These are phyloP conservation scores for Pterocarpus macrocarpus DNA, from an alignment of 306 rosid genomes.

Conservation along the genomic window DNA sequence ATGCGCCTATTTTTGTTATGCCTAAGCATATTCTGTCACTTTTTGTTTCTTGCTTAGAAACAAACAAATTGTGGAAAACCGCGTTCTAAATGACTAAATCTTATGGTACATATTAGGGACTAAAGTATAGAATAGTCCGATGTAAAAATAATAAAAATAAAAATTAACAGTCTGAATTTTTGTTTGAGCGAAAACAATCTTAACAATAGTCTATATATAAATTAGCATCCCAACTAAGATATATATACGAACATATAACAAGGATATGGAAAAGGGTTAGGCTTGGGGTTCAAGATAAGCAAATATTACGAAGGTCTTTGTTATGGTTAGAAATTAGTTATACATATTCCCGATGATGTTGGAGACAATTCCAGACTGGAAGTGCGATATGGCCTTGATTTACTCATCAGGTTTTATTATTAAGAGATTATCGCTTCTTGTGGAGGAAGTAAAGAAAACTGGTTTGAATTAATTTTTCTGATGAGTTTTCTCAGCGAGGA, in stretches of 20 bases:
- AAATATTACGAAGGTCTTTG: not conserved
- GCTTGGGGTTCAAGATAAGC: not conserved
- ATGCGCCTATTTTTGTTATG: constrained; percentile 7
- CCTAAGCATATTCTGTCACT: constrained; percentile 1
- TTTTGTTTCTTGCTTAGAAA: not conserved
- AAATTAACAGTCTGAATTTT: not conserved
- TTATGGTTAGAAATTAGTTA: not conserved
- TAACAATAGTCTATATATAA: not conserved
- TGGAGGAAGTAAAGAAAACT: constrained; percentile 19
- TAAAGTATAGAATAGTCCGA: not conserved
- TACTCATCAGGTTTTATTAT: not conserved
- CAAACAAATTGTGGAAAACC: not conserved
- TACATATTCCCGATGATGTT: not conserved
- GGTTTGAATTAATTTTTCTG: constrained; percentile 24
- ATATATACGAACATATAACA: not conserved
- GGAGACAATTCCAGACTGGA: constrained; percentile 21
- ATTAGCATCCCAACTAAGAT: not conserved
- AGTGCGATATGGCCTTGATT: not conserved
- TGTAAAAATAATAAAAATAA: not conserved
- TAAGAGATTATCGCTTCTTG: constrained; percentile 30
- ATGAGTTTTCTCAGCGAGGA: constrained; percentile 4
- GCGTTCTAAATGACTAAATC: not conserved
- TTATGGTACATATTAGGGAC: not conserved
- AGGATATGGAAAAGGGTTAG: not conserved
- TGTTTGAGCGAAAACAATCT: not conserved